Percentiles rank a stretch among this genome's conserved stretches.
phyloP scores from a whole-genome alignment of 1,139 yeast species.

The Saccharomyces hybrid region DNA sequence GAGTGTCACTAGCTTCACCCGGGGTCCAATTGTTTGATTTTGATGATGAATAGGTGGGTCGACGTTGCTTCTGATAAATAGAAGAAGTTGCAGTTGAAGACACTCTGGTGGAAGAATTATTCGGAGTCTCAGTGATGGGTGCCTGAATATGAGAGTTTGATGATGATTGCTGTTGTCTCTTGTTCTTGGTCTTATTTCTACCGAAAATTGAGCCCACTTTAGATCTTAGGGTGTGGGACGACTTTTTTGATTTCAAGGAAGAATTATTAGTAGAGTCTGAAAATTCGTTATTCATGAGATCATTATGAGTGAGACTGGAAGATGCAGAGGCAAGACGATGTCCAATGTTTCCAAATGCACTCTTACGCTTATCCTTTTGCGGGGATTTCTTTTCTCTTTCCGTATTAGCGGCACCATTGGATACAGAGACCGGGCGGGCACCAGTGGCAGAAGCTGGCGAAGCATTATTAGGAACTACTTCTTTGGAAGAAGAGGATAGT shows the following conservation, averaged over 20 bases:
- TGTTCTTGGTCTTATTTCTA: constrained; percentile 42
- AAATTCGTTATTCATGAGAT: constrained; percentile 27
- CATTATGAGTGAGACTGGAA: constrained; percentile 22
- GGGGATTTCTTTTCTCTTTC: background rate
- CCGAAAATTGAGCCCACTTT: constrained; percentile 82
- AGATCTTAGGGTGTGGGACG: constrained; percentile 49
- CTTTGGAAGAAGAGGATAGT: background rate
- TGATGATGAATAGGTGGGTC: background rate
- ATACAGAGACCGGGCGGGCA: background rate
- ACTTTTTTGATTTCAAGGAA: constrained; percentile 21
- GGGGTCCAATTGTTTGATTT: background rate
- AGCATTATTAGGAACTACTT: background rate
- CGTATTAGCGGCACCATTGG: background rate
- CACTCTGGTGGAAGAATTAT: background rate
- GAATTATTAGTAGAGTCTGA: constrained; percentile 23
- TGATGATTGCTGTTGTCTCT: constrained; percentile 9
- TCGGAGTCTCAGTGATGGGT: constrained; percentile 7
- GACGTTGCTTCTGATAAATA: background rate
- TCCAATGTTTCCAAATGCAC: constrained; percentile 16
- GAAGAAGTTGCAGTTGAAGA: background rate
- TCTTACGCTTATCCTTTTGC: constrained; percentile 15
- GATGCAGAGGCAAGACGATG: constrained; percentile 19
- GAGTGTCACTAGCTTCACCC: background rate
- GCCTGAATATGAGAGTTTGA: constrained; percentile 12
- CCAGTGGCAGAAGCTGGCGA: constrained; percentile 1